A percentile compares a stretch with the other conserved stretches of the same genome.
phyloP scores from a whole-genome alignment of 2,329 filamentous ascomycete genomes.

The Sordariomycetes sp. region DNA sequence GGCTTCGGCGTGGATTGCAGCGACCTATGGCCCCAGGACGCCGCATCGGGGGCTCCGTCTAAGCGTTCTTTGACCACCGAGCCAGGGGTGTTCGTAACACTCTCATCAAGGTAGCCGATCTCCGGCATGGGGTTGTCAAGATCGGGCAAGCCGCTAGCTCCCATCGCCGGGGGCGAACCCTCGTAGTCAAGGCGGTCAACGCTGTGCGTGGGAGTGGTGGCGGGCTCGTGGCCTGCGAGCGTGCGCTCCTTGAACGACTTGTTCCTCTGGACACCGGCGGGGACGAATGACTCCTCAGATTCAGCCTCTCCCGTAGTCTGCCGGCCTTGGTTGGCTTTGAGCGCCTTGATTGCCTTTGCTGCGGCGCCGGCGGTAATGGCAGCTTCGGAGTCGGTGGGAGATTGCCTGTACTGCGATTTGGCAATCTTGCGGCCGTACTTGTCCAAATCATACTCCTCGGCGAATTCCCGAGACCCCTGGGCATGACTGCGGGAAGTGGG shows the following conservation, averaged over 20 bases:
- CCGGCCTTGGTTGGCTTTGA: conserved; percentile 34
- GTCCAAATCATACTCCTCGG: conserved; percentile 41
- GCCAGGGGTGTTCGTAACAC: conserved; percentile 69
- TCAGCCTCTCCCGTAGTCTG: conserved; percentile 19
- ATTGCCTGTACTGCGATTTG: conserved; percentile 27
- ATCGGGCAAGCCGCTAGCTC: conserved; percentile 57
- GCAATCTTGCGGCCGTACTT: conserved; percentile 43
- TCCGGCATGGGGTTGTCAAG: conserved; percentile 62
- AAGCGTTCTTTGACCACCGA: conserved; percentile 69
- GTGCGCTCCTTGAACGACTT: conserved; percentile 55
- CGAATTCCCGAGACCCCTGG: conserved; percentile 28
- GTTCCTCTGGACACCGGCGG: conserved; percentile 42
- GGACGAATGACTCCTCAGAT: conserved; percentile 24
- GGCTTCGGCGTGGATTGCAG: conserved; percentile 11
- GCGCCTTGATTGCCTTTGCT: conserved; percentile 34
- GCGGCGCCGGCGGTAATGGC: conserved; percentile 45
- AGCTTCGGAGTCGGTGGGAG: conserved; percentile 42
- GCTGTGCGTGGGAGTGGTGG: conserved; percentile 44
- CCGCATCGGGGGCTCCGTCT: conserved; percentile 24
- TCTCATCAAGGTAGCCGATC: conserved; percentile 49
- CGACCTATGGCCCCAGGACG: neutral
- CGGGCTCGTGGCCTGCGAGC: conserved; percentile 38
- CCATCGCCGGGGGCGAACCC: conserved; percentile 41
- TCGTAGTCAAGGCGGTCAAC: conserved; percentile 42
- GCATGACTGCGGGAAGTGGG: conserved; percentile 21